phyloP scores from a whole-genome alignment of 495 filamentous ascomycete genomes.

The Parachaetomium inaequale region DNA sequence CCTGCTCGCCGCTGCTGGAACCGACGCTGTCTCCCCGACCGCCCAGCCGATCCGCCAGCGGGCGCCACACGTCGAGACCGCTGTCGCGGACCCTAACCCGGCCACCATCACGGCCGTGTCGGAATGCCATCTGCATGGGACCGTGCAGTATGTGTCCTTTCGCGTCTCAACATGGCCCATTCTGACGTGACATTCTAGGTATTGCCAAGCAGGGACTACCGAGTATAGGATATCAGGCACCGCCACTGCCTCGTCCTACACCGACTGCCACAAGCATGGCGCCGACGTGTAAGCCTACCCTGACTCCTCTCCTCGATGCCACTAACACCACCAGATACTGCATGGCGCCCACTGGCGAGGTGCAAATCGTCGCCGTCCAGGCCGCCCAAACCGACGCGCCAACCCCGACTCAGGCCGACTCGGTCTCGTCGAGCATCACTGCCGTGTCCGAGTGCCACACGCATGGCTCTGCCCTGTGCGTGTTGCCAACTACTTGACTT shows the following conservation, averaged over 20 bases:
- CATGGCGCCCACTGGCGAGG: conserved; percentile 12
- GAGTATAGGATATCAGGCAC: conserved; percentile 1
- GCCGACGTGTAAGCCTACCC: conserved; percentile 11
- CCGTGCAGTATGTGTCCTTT: background rate
- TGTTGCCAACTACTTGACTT: background rate
- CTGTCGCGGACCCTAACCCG: background rate
- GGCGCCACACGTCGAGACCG: conserved; percentile 16
- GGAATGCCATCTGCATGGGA: background rate
- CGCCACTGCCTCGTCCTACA: conserved; percentile 17
- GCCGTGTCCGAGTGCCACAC: conserved; percentile 22
- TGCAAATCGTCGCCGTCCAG: conserved; percentile 14
- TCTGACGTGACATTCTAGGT: background rate
- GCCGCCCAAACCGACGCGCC: conserved; percentile 5
- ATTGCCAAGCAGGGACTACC: conserved; percentile 1
- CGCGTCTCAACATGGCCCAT: background rate
- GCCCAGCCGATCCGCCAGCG: conserved; percentile 4
- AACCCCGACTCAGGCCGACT: conserved; percentile 6
- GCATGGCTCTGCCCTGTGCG: conserved; percentile 18
- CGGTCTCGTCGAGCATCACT: conserved; percentile 1
- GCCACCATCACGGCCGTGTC: conserved; percentile 2
- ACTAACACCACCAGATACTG: conserved; percentile 10
- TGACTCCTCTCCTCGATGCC: background rate
- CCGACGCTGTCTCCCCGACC: conserved; percentile 7
- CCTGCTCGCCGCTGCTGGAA: conserved; percentile 14
- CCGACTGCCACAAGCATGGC: conserved; percentile 2